phyloP scores from a whole-genome alignment of 768 basidiomycete species.

The Xerocomus potaroensis region DNA sequence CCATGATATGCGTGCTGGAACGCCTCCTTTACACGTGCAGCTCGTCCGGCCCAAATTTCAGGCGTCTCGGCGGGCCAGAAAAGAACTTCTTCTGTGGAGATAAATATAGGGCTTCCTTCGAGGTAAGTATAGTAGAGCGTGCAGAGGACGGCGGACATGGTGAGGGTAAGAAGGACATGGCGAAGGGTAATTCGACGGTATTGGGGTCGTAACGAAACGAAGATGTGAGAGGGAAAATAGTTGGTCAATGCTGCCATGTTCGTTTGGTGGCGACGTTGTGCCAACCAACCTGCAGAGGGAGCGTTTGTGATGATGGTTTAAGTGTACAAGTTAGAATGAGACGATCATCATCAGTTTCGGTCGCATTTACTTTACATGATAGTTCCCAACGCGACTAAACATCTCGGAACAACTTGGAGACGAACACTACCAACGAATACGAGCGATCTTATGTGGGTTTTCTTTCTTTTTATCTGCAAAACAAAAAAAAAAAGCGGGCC shows the following conservation, averaged over 20 bases:
- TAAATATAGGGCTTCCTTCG: background rate
- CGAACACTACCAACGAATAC: background rate
- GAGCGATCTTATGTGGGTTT: background rate
- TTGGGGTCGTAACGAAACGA: background rate
- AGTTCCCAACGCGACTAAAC: background rate
- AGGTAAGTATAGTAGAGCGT: slow-evolving; percentile 18
- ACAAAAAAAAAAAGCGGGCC: too few relatives aligned
- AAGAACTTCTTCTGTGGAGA: background rate
- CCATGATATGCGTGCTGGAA: slow-evolving; percentile 65
- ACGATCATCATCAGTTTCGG: too few relatives aligned
- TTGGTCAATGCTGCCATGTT: slow-evolving; percentile 1
- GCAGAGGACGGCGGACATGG: slow-evolving; percentile 6
- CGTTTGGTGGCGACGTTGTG: background rate
- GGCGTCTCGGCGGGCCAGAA: slow-evolving; percentile 14
- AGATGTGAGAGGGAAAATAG: background rate
- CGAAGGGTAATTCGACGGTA: slow-evolving; percentile 13
- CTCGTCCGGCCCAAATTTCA: slow-evolving; percentile 47
- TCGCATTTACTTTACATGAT: too few relatives aligned
- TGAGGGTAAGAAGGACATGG: slow-evolving; percentile 17
- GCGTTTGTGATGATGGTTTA: background rate
- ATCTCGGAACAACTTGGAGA: background rate
- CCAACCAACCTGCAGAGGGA: too few relatives aligned
- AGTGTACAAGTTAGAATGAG: background rate
- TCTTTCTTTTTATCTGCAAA: background rate
- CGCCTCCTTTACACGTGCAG: slow-evolving; percentile 53